A percentile compares a stretch with the other conserved stretches of the same genome.
Evolutionary conservation across 2,329 filamentous ascomycete genomes (phyloP).

Genomic region (Fusarium nisikadoi): DNA sequence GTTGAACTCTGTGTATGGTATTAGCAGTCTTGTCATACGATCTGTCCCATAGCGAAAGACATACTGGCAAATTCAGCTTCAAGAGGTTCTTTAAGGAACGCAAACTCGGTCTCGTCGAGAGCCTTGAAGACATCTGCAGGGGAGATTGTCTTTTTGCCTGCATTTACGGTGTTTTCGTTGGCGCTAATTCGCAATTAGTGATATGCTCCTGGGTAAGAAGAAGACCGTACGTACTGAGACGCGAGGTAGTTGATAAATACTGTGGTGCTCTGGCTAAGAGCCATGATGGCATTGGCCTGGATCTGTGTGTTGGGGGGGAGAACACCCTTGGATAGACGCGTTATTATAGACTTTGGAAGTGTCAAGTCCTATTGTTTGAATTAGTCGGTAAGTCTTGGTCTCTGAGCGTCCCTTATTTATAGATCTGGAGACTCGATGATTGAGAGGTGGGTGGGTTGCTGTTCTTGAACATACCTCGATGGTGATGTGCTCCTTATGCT

Average conservation of each 20-base stretch:
- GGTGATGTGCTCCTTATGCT: constrained; percentile 52
- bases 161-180: constrained; percentile 73
- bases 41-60: constrained; percentile 44
- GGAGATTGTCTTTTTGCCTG: constrained; percentile 82
- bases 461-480: constrained; percentile 62
- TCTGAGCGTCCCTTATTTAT: neutral
- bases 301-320: constrained; percentile 85
- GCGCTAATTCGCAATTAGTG: constrained; percentile 62
- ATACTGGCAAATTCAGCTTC: constrained; percentile 81
- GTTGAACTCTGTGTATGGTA: constrained; percentile 69
- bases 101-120: constrained; percentile 79
- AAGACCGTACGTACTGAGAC: constrained; percentile 67
- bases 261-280: constrained; percentile 83
- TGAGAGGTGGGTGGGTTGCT: neutral
- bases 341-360: constrained; percentile 84
- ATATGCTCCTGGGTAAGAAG: neutral
- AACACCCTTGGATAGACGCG: constrained; percentile 81
- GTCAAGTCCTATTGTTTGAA: constrained; percentile 69
- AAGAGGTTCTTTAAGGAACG: constrained; percentile 74
- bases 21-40: neutral
- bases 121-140: constrained; percentile 81
- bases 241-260: constrained; percentile 86
- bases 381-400: neutral
- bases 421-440: neutral
- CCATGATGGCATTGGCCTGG: constrained; percentile 82